Conservation (phyloP, 2,329 filamentous ascomycete genomes). For the Teratosphaeria viscida region DNA sequence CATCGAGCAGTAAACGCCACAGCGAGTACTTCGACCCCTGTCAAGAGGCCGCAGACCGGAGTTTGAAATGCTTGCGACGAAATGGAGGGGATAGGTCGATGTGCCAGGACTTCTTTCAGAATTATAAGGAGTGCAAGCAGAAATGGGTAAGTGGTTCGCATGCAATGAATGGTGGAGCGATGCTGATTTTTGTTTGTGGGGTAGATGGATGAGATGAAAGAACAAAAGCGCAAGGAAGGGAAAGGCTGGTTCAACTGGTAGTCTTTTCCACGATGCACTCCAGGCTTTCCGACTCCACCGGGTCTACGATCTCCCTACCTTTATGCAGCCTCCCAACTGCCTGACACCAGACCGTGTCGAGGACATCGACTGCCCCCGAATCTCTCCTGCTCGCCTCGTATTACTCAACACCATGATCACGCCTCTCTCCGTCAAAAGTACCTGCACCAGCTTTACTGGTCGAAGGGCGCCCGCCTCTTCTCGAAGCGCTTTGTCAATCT, state of each 20-base stretch:
- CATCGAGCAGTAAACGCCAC: conserved; percentile 58
- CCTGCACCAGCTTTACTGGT: too few species aligned
- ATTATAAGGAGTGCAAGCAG: conserved; percentile 91
- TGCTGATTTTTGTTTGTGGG: background rate
- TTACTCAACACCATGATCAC: too few species aligned
- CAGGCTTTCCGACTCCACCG: too few species aligned
- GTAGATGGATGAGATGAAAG: conserved; percentile 37
- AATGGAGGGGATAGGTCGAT: conserved; percentile 81
- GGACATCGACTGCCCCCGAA: too few species aligned
- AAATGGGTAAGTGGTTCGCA: conserved; percentile 58
- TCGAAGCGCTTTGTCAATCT: too few species aligned
- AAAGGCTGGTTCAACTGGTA: conserved; percentile 21
- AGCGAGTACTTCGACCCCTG: conserved; percentile 94
- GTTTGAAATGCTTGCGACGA: conserved; percentile 76
- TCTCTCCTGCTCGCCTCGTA: too few species aligned
- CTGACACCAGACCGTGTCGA: too few species aligned
- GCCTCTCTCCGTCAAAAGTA: too few species aligned
- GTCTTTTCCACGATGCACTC: too few species aligned
- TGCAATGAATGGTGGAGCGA: background rate
- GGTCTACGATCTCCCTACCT: too few species aligned
- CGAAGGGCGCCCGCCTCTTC: too few species aligned
- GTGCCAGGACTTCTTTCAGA: conserved; percentile 95
- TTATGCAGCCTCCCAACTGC: too few species aligned
- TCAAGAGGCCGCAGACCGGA: conserved; percentile 78
- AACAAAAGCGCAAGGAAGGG: conserved; percentile 31